phyloP scores from a whole-genome alignment of 2,329 filamentous ascomycete genomes.

The Alternaria longipes region DNA sequence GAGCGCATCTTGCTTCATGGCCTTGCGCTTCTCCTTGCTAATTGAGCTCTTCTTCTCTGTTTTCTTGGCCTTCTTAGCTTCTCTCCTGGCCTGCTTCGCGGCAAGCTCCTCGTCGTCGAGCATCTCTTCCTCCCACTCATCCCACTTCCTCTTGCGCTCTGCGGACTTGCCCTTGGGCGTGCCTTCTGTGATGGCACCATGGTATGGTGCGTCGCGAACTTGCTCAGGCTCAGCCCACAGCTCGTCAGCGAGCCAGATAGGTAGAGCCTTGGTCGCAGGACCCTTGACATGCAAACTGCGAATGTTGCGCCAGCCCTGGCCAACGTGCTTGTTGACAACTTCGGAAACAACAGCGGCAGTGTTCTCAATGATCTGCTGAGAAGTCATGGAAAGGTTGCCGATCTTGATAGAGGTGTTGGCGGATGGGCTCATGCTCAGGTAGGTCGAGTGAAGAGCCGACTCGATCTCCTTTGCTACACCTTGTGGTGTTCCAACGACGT shows the following conservation, averaged over 20 bases:
- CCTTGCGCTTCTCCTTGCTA: slow-evolving; percentile 59
- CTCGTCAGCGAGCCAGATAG: slow-evolving; percentile 94
- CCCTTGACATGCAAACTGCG: slow-evolving; percentile 90
- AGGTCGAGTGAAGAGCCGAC: slow-evolving; percentile 77
- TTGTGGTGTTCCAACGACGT: slow-evolving; percentile 64
- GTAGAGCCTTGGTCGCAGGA: slow-evolving; percentile 84
- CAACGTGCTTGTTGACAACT: slow-evolving; percentile 80
- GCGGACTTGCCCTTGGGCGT: slow-evolving; percentile 32
- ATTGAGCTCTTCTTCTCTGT: slow-evolving; percentile 42
- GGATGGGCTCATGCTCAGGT: slow-evolving; percentile 80
- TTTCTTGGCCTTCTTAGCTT: slow-evolving; percentile 62
- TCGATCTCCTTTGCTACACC: slow-evolving; percentile 83
- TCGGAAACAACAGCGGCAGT: slow-evolving; percentile 70
- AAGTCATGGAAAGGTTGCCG: slow-evolving; percentile 76
- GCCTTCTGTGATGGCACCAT: slow-evolving; percentile 39
- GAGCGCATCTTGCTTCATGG: slow-evolving; percentile 60
- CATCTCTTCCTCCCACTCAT: slow-evolving; percentile 51
- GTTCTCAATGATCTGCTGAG: slow-evolving; percentile 83
- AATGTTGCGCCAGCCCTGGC: slow-evolving; percentile 88
- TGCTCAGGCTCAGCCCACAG: slow-evolving; percentile 84
- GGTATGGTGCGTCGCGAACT: slow-evolving; percentile 66
- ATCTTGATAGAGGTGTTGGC: slow-evolving; percentile 84
- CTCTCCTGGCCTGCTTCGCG: slow-evolving; percentile 48
- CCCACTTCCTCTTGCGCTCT: slow-evolving; percentile 51
- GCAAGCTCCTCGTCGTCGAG: slow-evolving; percentile 47